Percentiles rank a stretch among this genome's conserved stretches.
These are phyloP conservation scores for Phytophthora syringae DNA, from an alignment of 352 stramenopile species.

Conservation along the genomic window DNA sequence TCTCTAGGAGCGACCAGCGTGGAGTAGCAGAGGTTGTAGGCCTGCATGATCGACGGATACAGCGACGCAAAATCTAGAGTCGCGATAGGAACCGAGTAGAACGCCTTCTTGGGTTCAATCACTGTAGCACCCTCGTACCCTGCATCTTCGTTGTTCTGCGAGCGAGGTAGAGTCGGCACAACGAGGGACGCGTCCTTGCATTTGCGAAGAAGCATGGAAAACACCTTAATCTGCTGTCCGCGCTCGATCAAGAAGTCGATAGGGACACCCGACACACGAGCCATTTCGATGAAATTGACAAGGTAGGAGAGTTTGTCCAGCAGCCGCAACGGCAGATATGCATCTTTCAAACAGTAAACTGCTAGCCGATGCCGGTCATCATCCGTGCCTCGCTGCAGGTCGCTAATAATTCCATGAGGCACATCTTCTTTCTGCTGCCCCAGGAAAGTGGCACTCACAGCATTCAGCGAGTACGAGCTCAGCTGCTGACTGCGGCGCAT, in stretches of 20 bases:
- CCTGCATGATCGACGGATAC: constrained; percentile 99
- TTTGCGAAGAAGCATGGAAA: constrained; percentile 99
- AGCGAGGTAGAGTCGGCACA: constrained; percentile 96
- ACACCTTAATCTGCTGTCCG: constrained; percentile 99
- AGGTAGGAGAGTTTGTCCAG: constrained; percentile 99
- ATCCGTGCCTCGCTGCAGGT: constrained; percentile 94
- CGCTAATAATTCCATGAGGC: constrained; percentile 98
- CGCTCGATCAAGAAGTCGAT: constrained; percentile 98
- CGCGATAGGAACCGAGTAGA: constrained; percentile 99
- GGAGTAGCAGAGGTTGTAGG: constrained; percentile 99
- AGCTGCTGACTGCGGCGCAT: constrained; percentile 99
- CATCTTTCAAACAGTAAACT: constrained; percentile 99
- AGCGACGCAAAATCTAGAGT: constrained; percentile 99
- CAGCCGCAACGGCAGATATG: constrained; percentile 95
- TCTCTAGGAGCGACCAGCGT: constrained; percentile 94
- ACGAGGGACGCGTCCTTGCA: constrained; percentile 94
- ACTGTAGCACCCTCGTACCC: constrained; percentile 99
- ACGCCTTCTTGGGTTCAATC: constrained; percentile 99
- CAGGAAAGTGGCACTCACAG: constrained; percentile 97
- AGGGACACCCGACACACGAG: constrained; percentile 97
- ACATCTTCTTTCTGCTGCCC: constrained; percentile 99
- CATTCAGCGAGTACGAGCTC: constrained; percentile 99
- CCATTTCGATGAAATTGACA: constrained; percentile 99
- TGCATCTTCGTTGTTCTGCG: constrained; percentile 77
- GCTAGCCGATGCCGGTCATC: constrained; percentile 98